Conservation (phyloP, 768 basidiomycete species). For the Podaxis sp. region DNA sequence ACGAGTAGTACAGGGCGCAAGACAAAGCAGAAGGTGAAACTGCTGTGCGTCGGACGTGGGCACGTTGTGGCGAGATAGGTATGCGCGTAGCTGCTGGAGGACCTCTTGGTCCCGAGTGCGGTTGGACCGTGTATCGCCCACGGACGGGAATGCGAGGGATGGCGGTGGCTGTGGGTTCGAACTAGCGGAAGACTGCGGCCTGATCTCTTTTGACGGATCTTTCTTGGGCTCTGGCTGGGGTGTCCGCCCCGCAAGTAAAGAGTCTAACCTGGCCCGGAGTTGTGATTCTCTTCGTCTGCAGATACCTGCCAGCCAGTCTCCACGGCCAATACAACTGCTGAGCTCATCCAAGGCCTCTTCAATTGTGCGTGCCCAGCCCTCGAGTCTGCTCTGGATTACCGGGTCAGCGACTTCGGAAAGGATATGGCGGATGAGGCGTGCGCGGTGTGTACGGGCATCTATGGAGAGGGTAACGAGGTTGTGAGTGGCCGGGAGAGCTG, state of each 20-base stretch:
- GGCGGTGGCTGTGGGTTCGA: not conserved
- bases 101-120: not conserved
- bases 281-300: constrained; percentile 32
- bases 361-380: constrained; percentile 44
- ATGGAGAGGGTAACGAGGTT: constrained; percentile 32
- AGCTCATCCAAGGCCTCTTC: constrained; percentile 51
- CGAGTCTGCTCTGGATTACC: constrained; percentile 29
- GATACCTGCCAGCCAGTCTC: constrained; percentile 49
- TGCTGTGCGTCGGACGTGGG: constrained; percentile 27
- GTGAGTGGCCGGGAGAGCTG: constrained; percentile 27
- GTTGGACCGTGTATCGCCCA: not conserved
- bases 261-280: constrained; percentile 16
- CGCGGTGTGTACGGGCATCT: constrained; percentile 41
- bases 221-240: not conserved
- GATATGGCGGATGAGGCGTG: constrained; percentile 39
- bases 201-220: not conserved
- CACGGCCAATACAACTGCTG: constrained; percentile 35
- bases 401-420: constrained; percentile 36
- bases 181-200: constrained; percentile 16
- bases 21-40: constrained; percentile 54
- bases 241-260: not conserved
- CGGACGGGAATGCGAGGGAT: not conserved
- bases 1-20: constrained; percentile 38
- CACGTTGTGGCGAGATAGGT: constrained; percentile 18
- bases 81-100: constrained; percentile 22